Evolutionary conservation across 805 yeast genomes (phyloP).

Genomic region (Starmerella cellae): DNA sequence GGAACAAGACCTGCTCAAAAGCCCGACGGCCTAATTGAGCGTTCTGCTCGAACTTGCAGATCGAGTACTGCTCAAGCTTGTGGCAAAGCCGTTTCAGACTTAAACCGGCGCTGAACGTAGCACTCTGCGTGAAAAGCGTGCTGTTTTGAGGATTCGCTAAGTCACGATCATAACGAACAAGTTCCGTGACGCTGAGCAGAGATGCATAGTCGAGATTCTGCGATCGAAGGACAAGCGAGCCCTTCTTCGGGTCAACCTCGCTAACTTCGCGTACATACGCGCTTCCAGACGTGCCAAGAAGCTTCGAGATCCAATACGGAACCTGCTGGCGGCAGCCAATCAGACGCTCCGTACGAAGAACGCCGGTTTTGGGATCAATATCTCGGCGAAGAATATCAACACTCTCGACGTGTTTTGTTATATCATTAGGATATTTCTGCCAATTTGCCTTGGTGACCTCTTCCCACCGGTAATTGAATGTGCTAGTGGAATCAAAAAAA

Average conservation of each 20-base stretch:
- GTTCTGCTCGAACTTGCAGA: conserved; percentile 76
- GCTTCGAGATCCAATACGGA: conserved; percentile 62
- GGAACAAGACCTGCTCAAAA: conserved; percentile 58
- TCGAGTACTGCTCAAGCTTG: conserved; percentile 83
- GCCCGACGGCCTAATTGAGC: conserved; percentile 73
- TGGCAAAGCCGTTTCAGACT: conserved; percentile 56
- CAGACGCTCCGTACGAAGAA: conserved; percentile 67
- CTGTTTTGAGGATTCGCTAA: conserved; percentile 34
- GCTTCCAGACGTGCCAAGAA: conserved; percentile 60
- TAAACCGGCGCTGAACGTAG: conserved; percentile 79
- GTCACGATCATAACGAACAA: conserved; percentile 71
- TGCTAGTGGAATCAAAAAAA: conserved; percentile 56
- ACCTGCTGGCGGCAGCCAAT: conserved; percentile 79
- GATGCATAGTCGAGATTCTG: conserved; percentile 71
- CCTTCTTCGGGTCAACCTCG: conserved; percentile 54
- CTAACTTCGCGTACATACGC: conserved; percentile 84
- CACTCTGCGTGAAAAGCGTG: conserved; percentile 66
- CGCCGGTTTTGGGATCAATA: conserved; percentile 38
- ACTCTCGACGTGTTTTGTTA: conserved; percentile 81
- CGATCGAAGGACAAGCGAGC: conserved; percentile 67
- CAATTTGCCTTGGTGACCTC: conserved; percentile 92
- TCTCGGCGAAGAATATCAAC: conserved; percentile 79
- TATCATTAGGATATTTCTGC: conserved; percentile 92
- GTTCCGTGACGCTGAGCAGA: conserved; percentile 67
- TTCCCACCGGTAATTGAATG: conserved; percentile 79